Evolutionary conservation across 495 filamentous ascomycete genomes (phyloP), one percentile per base, ranked within the genome.

Genomic region (Sphaerosporella brunnea): DNA sequence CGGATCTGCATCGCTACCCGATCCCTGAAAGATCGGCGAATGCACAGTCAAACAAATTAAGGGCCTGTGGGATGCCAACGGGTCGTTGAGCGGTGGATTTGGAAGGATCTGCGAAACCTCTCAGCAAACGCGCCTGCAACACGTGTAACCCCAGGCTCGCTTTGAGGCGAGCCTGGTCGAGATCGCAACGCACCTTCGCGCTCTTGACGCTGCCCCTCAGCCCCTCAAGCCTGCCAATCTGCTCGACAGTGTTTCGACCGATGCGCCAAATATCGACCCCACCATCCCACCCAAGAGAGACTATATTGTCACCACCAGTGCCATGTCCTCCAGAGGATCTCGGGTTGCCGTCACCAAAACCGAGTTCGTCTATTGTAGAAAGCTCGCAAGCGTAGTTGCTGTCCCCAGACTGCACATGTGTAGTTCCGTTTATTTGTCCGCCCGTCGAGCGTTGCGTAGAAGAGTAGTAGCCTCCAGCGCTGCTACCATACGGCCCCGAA

Each of bases 131-230:
- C 28, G 28, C 7, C 7, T 32, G 5, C 28, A 32, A 32, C 28
- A 5, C 28, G 7, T 7, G 8, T 7, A 38, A 38, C 8, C 5
- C 36, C 8, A 7, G 18, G 18, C n/a, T 16, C 37, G 20, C 10
- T 21, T 11, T 16, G 8, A 24, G 19, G n/a, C n/a, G n/a, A n/a
- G n/a, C n/a, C n/a, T n/a, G n/a, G n/a, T n/a, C n/a, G n/a, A n/a
- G n/a, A n/a, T n/a, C n/a, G n/a, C n/a, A n/a, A 24, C 36, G 24
- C 58, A 61, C 58, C 58, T 61, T 61, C 38, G 53, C 58, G 52
- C 58, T 50, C 37, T 52, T 61, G 23, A 61, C 58, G 18, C 53
- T 50, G 23, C 58, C 58, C 16, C 48, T 45, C 16, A 61, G 47
- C 26, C 58, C 58, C 23, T 60, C 58, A 23, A 61, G 37, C 47